Conservation (phyloP, 2,329 filamentous ascomycete genomes). For the Exophiala spinifera region DNA sequence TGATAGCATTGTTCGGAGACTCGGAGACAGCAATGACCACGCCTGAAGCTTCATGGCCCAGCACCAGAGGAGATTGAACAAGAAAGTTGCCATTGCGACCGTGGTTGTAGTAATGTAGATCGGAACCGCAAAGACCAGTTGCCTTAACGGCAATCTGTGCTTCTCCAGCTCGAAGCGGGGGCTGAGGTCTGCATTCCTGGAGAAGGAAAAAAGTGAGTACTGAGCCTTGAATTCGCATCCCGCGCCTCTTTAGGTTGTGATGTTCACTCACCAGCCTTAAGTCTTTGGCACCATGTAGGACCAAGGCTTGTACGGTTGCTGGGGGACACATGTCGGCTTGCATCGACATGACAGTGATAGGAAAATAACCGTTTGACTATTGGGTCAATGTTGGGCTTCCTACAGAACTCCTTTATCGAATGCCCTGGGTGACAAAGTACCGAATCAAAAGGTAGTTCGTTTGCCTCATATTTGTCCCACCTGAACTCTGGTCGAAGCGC, state of each 20-base stretch:
- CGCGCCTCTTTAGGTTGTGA: not conserved
- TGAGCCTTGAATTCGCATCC: not conserved
- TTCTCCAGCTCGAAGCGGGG: slow-evolving; percentile 50
- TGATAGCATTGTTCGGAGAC: not conserved
- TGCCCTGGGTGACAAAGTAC: no score
- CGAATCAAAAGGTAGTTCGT: no score
- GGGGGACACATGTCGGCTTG: slow-evolving; percentile 9
- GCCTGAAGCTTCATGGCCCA: slow-evolving; percentile 76
- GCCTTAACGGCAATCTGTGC: slow-evolving; percentile 63
- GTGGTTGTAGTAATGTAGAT: slow-evolving; percentile 82
- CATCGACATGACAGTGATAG: no score
- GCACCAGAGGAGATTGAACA: slow-evolving; percentile 75
- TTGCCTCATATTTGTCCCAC: no score
- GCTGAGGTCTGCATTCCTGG: slow-evolving; percentile 55
- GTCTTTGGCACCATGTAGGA: slow-evolving; percentile 61
- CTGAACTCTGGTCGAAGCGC: no score
- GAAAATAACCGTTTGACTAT: no score
- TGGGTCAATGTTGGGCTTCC: no score
- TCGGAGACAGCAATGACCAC: slow-evolving; percentile 65
- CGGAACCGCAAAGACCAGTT: slow-evolving; percentile 68
- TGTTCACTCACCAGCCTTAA: slow-evolving; percentile 51
- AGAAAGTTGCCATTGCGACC: slow-evolving; percentile 84
- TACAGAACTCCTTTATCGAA: no score
- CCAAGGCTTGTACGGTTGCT: slow-evolving; percentile 38
- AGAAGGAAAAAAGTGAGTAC: slow-evolving; percentile 1